These are phyloP conservation scores for Kuraishia ogatae DNA, from an alignment of 805 yeast species.

Conservation along the genomic window DNA sequence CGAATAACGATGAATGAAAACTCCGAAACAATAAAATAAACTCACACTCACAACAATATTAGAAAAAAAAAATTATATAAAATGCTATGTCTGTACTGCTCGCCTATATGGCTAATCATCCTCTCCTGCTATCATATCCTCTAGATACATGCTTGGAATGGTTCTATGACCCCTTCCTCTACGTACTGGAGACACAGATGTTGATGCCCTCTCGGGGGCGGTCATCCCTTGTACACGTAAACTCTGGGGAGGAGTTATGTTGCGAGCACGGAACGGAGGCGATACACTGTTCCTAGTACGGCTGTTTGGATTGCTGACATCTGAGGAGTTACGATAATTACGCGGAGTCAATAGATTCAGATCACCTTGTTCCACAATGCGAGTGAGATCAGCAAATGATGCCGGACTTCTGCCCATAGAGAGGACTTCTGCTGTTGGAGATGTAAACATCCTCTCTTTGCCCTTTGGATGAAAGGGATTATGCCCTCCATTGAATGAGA, in stretches of 20 bases:
- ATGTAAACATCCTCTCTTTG: slow-evolving; percentile 51
- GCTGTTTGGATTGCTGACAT: neutral
- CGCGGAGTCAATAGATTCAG: neutral
- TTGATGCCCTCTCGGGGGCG: neutral
- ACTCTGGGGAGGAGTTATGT: neutral
- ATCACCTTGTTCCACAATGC: neutral
- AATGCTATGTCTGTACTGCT: neutral
- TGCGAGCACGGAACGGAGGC: neutral
- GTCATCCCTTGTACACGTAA: neutral
- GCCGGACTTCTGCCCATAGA: neutral
- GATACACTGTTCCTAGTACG: neutral
- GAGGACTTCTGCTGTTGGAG: slow-evolving; percentile 75
- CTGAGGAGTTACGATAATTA: neutral
- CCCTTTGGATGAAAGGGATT: slow-evolving; percentile 13
- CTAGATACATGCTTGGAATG: slow-evolving; percentile 41
- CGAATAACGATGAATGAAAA: neutral
- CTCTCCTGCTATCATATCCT: slow-evolving; percentile 34
- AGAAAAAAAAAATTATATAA: too few relatives aligned
- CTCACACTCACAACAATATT: neutral
- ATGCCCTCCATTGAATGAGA: neutral
- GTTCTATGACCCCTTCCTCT: slow-evolving; percentile 12
- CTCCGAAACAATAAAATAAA: neutral
- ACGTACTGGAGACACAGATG: neutral
- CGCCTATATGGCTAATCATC: neutral
- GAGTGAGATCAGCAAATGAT: neutral